These are phyloP conservation scores for Evernia prunastri DNA, from an alignment of 495 filamentous ascomycete species.

Conservation along the genomic window DNA sequence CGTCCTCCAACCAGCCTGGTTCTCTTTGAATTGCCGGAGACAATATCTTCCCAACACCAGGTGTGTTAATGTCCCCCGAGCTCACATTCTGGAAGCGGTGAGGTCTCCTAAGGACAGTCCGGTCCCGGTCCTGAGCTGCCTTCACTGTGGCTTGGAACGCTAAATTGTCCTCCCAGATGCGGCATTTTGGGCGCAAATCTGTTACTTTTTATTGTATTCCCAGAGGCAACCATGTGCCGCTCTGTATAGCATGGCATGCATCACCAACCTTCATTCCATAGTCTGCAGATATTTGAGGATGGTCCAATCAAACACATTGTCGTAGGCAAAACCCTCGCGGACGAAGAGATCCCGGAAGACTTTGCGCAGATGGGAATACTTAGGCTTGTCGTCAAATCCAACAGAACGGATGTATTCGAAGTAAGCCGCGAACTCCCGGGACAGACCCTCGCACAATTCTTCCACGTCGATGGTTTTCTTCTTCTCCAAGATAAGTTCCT, in stretches of 20 bases:
- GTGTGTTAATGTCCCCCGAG: no score
- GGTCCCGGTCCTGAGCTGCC: background rate
- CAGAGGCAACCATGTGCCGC: background rate
- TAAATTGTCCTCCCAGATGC: background rate
- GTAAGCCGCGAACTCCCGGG: background rate
- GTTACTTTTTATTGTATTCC: background rate
- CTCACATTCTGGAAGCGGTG: no score
- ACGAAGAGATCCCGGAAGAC: background rate
- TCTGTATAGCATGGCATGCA: background rate
- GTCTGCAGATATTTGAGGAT: background rate
- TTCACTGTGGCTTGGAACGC: background rate
- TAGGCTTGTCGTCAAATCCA: background rate
- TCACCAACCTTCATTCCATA: background rate
- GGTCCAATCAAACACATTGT: background rate
- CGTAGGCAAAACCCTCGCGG: background rate
- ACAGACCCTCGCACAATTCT: background rate
- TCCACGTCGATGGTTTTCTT: background rate
- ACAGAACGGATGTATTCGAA: background rate
- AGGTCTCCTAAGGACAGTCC: no score
- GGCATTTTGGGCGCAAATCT: no score
- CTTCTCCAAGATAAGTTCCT: background rate
- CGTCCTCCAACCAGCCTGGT: no score
- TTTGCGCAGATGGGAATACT: background rate
- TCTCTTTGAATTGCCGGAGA: no score
- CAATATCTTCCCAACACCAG: no score